A percentile compares a stretch with the other conserved stretches of the same genome.
phyloP scores from a whole-genome alignment of 2,329 filamentous ascomycete species.

The Knoxdaviesia capensis region DNA sequence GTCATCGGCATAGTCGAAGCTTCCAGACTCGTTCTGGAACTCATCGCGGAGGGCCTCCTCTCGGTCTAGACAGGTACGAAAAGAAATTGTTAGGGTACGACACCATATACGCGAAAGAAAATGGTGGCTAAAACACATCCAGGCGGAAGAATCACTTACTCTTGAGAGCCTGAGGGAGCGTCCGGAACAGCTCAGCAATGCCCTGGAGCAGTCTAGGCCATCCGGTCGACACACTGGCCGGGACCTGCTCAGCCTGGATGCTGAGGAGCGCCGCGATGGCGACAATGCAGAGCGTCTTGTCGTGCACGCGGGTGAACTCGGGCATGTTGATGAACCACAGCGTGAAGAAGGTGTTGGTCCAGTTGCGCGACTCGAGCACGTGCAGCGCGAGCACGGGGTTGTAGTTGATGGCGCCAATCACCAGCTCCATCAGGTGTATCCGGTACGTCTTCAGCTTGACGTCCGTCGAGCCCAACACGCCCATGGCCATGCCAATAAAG shows the following conservation, averaged over 20 bases:
- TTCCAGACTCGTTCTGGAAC: slow-evolving; percentile 44
- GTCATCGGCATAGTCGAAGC: slow-evolving; percentile 46
- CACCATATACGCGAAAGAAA: background rate
- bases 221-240: slow-evolving; percentile 78
- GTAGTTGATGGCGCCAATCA: slow-evolving; percentile 97
- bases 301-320: slow-evolving; percentile 79
- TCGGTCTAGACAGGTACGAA: slow-evolving; percentile 39
- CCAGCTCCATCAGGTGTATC: slow-evolving; percentile 95
- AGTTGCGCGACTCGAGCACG: slow-evolving; percentile 73
- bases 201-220: slow-evolving; percentile 85
- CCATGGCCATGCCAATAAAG: slow-evolving; percentile 82
- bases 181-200: slow-evolving; percentile 79
- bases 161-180: slow-evolving; percentile 69
- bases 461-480: slow-evolving; percentile 52
- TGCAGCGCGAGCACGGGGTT: slow-evolving; percentile 72
- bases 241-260: slow-evolving; percentile 62
- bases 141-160: slow-evolving; percentile 28
- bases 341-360: slow-evolving; percentile 99
- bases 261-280: slow-evolving; percentile 76
- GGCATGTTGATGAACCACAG: slow-evolving; percentile 96
- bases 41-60: slow-evolving; percentile 86
- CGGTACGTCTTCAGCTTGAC: slow-evolving; percentile 82
- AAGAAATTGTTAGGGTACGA: background rate
- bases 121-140: background rate
- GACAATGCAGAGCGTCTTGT: slow-evolving; percentile 95